Evolutionary conservation across 2,329 filamentous ascomycete genomes (phyloP), one percentile per base, ranked within the genome.

Genomic region (Alternaria gansuensis): DNA sequence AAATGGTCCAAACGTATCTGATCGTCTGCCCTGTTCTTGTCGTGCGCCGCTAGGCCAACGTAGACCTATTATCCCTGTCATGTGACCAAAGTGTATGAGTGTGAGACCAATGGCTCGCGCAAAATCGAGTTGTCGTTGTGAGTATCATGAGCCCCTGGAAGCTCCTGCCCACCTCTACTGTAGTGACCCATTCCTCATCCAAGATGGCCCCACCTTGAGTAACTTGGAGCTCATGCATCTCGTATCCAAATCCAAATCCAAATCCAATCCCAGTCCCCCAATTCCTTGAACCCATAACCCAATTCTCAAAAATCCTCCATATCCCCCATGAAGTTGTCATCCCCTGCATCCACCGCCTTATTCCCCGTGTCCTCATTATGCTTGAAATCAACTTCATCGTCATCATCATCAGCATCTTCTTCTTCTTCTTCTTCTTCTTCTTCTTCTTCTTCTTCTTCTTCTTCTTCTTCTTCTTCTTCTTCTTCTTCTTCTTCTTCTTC

Each of bases 251-350:
- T 39, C 48, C 23, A 17, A 33, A 17, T 17, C 17, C 17, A 17
- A 17, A 17, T 17, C 17, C 17, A 17, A 17, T 1, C 2, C 17
- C 17, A 17, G 2, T 17, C 17, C 11, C 5, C 7, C 26, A 34
- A 23, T 26, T 17, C 13, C 34, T 4, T 31, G 10, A 7, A 13
- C 39, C n/a, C 40, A 24, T 51, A 21, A 21, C 26, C 34, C 43
- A 31, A 40, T 34, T 34, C 37, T 69, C 57, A 76, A 59, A 76
- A 71, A 13, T 65, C 74, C 45, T 77, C 75, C 74, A 77, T 76
- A 28, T 65, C 66, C 17, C 75, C 75, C 49, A 76, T 72, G 51
- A 59, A 59, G 21, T 53, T 49, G 17, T 58, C 55, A 4, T 58
- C 55, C 21, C 37, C 39, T 4, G 33, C 17, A 28, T 57, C 53